phyloP scores from a whole-genome alignment of 495 filamentous ascomycete genomes.

The Trichoderma virens region DNA sequence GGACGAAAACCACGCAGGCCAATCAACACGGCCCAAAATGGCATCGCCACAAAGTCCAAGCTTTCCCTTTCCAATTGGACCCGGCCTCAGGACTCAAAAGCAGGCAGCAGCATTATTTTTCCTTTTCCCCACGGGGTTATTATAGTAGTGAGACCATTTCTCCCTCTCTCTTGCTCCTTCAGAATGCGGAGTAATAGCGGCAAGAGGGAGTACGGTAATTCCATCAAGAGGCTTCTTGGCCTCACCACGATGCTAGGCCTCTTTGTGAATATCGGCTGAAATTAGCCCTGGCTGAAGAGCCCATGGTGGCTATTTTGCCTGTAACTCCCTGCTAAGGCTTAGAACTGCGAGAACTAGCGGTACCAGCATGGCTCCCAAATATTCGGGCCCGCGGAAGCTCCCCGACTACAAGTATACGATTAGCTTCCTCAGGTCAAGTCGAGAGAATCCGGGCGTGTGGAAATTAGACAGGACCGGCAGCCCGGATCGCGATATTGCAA shows the following conservation, averaged over 20 bases:
- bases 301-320: not conserved
- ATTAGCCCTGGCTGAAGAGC: not conserved
- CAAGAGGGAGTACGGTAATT: not conserved
- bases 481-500: constrained; percentile 5
- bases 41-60: constrained; percentile 2
- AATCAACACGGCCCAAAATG: not conserved
- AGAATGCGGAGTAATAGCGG: not conserved
- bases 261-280: not conserved
- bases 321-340: not conserved
- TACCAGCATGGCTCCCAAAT: not conserved
- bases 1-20: not conserved
- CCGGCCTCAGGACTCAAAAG: not conserved
- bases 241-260: not conserved
- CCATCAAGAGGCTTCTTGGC: not conserved
- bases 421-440: not conserved
- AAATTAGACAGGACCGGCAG: constrained; percentile 4
- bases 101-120: constrained; percentile 1
- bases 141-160: not conserved
- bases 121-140: constrained; percentile 5
- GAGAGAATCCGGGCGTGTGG: not conserved
- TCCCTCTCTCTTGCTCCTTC: not conserved
- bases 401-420: not conserved
- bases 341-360: not conserved
- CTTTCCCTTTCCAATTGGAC: not conserved
- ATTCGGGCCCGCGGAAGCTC: not conserved